Base-by-base conservation (phyloP, 768 basidiomycete genomes). In the Auricularia sp. region DNA sequence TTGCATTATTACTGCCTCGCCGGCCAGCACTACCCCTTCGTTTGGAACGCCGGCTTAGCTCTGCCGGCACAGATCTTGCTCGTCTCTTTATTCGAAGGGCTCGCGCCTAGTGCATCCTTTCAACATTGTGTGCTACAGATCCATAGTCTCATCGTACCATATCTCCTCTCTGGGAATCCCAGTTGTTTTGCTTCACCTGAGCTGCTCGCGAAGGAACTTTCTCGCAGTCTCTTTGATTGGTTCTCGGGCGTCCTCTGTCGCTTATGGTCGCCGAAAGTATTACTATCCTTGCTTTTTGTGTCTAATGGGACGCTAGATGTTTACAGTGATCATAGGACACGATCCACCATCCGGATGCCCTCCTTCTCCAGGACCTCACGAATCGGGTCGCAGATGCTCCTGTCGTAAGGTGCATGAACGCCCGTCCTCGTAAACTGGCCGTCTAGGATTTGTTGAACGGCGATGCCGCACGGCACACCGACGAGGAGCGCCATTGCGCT, bases 401-500 rank as follows among this genome's bases (percentile, higher is more conserved):
- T 88, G 65, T 82, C 84, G 76, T 98, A 98, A 2, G 96, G 96
- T 11, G 85, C 89, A 61, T 86, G 83, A 5, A 99, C 83, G 70
- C 96, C 96, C 14, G 89, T 84, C 43, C 79, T 83, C 67, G 76
- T 83, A 71, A 98, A 77, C 56, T 85, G 83, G 67, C 94, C 94
- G 70, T 98, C 93, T 59, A 99, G 79, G 33, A 99, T 84, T 67
- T 94, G 81, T 79, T 98, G 93, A 0, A 87, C 85, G 1, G 97
- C 95, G 70, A 98, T 90, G 67, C 95, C 96, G 71, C 93, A 95
- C 1, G 96, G 96, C 12, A 98, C 74, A 65, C 96, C 96, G 61
- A 98, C 96, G 33, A 89, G 88, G 36, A 83, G 76, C 62, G 94
- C 93, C 95, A 98, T 97, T 8, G 93, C 92, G 21, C 90, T 91